Base-by-base conservation (phyloP, 2,329 filamentous ascomycete species). In the Alternaria arbusti region DNA sequence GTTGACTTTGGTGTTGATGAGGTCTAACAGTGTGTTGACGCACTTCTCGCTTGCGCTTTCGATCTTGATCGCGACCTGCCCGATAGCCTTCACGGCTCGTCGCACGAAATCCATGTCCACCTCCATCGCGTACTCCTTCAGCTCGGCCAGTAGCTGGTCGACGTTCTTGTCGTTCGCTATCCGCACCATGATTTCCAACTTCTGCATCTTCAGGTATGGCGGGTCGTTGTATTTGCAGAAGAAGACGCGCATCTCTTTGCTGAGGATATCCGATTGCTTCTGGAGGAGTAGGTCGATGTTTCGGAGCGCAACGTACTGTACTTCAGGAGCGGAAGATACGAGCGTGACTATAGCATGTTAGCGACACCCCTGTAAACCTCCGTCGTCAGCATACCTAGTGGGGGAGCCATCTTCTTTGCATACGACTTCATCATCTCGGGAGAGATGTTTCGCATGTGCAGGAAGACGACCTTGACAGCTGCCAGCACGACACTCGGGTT, bases 201-300 rank as follows among this genome's bases (percentile, higher is more conserved):
- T 99, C 78, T 97, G 92, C 64, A 99, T 89, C 81, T 99, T 99
- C 74, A 99, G 90, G 79, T 99, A 99, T 22, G 94, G 94, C 2
- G 96, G 95, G 73, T 99, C 96, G 78, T 98, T 98, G 84, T 99
- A 99, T 83, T 99, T 99, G 90, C 96, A 99, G 84, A 99, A 99
- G 84, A 99, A 99, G 9, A 99, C 96, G 47, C 96, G 89, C 75
- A 99, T 89, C 81, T 99, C 96, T 81, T 98, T 98, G 85, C 93
- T 97, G 10, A 99, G 86, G 59, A 99, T 97, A 71, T 97, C 94
- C 11, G 96, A 94, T 80, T 97, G 95, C 72, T 96, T 96, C 80
- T 99, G 96, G 25, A 99, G 86, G 6, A 99, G 86, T 32, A 99
- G 88, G 72, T 99, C 96, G 75, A 99, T 99, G 80, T 99, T 99